Evolutionary conservation across 2,329 filamentous ascomycete genomes (phyloP), one percentile per base, ranked within the genome.

Genomic region (Penicillium oxalicum): DNA sequence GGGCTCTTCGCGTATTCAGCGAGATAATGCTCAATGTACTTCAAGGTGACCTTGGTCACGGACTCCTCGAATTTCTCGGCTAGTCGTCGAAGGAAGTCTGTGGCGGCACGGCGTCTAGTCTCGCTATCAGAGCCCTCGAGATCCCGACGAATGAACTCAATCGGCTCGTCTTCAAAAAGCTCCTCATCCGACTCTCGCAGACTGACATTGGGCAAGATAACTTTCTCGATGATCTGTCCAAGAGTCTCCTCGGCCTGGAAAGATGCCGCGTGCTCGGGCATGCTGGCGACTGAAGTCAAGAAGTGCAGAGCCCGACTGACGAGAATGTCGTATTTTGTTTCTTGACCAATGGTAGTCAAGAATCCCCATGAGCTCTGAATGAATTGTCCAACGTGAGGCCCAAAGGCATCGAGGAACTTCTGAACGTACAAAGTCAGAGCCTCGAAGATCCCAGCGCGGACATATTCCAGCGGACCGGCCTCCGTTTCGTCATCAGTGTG

Each of bases 101-200:
- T 97, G 0, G 94, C 91, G 36, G 93, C 91, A 62, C 93, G 81
- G 58, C 93, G 80, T 63, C 93, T 80, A 1, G 93, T 98, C 66
- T 97, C 93, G 47, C 87, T 94, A 69, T 98, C 93, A 1, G 93
- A 96, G 5, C 93, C 93, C 68, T 98, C 93, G 41, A 98, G 76
- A 69, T 98, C 93, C 61, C 90, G 82, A 54, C 93, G 82, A 63
- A 98, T 98, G 66, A 95, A 98, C 69, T 98, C 93, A 57, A 98
- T 98, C 0, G 93, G 93, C 73, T 98, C 94, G 65, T 98, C 94
- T 66, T 98, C 93, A 60, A 98, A 97, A 57, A 95, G 79, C 68
- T 98, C 93, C 47, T 95, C 80, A 57, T 98, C 94, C 0, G 91
- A 93, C 62, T 96, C 93, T 57, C 94, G 83, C 51, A 98, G 75